Evolutionary conservation across 129 eudicot species (phyloP), one percentile per base, ranked within the genome.

Genomic region (Artemisia annua): DNA sequence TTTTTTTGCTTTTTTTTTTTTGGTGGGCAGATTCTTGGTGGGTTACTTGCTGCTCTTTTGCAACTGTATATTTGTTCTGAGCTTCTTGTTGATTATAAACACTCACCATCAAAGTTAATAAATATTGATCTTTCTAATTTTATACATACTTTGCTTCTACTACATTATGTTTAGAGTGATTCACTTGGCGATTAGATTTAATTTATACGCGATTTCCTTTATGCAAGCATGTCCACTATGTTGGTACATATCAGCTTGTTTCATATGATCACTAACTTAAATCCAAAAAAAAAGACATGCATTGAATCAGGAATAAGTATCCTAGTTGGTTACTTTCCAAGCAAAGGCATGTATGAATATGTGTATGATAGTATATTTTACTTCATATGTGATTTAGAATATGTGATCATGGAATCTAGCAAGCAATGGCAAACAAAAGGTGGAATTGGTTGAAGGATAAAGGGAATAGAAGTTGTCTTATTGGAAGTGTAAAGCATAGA

Each of bases 21-120:
- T 78, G 48, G 69, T 71, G 79, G 65, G 72, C 65, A 74, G 79
- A 64, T 74, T 64, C 55, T 52, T 74, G 79, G 72, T 74, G 73
- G 72, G 78, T 78, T 77, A 46, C 61, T 44, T 78, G 78, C 73
- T 71, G 78, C 82, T 78, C 82, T 71, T 64, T 48, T 78, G 82
- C 78, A 78, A 78, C 82, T 78, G 82, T 78, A 78, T 64, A 78
- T 78, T 67, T 71, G 73, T 71, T 78, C 10, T 55, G 82, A 71
- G 82, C 82, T 39, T 78, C 82, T 39, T 78, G 72, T 78, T 78
- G 30, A 54, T 71, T 78, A 64, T 78, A 55, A 70, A 78, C 78
- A 54, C 76, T 78, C 82, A 54, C 73, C 73, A 71, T 78, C 66
- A 24, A 78, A 55, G 54, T 53, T 78, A 78, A 78, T 78, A 78